These are phyloP conservation scores for Linnemannia exigua DNA, from an alignment of 192 early-diverging fungal genomes.

Conservation along the genomic window DNA sequence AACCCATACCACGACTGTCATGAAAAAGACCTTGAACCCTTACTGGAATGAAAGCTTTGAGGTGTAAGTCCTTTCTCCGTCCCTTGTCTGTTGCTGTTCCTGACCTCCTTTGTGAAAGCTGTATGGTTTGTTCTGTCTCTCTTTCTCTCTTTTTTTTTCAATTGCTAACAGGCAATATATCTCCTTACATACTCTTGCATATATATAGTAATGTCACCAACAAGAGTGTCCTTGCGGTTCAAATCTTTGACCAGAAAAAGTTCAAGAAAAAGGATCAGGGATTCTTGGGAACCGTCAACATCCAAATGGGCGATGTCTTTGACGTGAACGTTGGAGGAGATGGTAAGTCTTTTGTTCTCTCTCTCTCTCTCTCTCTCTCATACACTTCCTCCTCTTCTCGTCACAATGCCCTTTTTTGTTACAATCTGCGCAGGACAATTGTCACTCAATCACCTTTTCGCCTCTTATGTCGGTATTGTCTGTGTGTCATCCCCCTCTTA, in stretches of 20 bases:
- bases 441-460: background rate
- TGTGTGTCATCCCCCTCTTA: slow-evolving; percentile 19
- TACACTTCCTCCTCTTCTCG: slow-evolving; percentile 24
- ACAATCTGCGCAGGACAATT: background rate
- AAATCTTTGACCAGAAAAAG: slow-evolving; percentile 98
- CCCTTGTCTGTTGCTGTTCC: background rate
- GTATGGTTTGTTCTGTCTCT: slow-evolving; percentile 11
- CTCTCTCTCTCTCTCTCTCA: background rate
- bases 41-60: slow-evolving; percentile 97
- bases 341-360: slow-evolving; percentile 39
- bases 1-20: slow-evolving; percentile 89
- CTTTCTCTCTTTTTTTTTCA: background rate
- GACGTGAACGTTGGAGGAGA: slow-evolving; percentile 84
- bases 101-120: background rate
- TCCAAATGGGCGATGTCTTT: slow-evolving; percentile 87
- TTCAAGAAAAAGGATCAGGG: slow-evolving; percentile 93
- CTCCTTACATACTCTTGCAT: background rate
- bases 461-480: background rate
- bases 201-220: slow-evolving; percentile 74
- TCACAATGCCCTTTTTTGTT: background rate
- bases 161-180: background rate
- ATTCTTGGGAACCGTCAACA: slow-evolving; percentile 93
- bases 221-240: slow-evolving; percentile 87
- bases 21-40: slow-evolving; percentile 92
- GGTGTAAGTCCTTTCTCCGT: slow-evolving; percentile 66